Evolutionary conservation across 2,329 filamentous ascomycete genomes (phyloP).

Genomic region (Colletotrichum lupini): DNA sequence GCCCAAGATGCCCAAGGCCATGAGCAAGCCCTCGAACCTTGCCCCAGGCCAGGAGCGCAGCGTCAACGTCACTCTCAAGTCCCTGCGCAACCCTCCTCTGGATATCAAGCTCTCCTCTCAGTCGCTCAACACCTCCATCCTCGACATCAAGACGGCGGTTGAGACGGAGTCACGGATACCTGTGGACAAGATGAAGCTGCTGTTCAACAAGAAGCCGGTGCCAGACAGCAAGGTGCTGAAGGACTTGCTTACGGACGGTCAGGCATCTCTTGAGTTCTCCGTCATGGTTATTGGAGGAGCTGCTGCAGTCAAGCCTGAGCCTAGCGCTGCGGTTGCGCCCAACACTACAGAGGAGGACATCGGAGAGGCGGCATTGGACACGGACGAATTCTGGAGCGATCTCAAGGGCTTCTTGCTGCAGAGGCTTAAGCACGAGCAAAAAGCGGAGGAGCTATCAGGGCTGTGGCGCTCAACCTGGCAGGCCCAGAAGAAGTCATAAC

Average conservation of each 20-base stretch:
- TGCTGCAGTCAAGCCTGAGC: slow-evolving; percentile 55
- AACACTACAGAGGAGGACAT: slow-evolving; percentile 16
- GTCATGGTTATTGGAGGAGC: slow-evolving; percentile 88
- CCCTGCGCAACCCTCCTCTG: slow-evolving; percentile 79
- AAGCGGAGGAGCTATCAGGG: slow-evolving; percentile 71
- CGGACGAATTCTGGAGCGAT: slow-evolving; percentile 87
- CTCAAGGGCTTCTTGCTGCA: slow-evolving; percentile 83
- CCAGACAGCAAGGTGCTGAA: slow-evolving; percentile 80
- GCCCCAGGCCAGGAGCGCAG: slow-evolving; percentile 65
- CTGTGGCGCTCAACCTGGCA: slow-evolving; percentile 81
- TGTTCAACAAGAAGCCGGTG: slow-evolving; percentile 89
- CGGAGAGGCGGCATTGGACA: slow-evolving; percentile 68
- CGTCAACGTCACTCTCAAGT: slow-evolving; percentile 74
- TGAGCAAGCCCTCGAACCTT: slow-evolving; percentile 60
- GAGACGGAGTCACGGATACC: slow-evolving; percentile 71
- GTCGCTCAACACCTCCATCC: slow-evolving; percentile 76
- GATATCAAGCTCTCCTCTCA: slow-evolving; percentile 74
- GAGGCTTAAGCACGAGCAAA: slow-evolving; percentile 76
- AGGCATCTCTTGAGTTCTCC: slow-evolving; percentile 75
- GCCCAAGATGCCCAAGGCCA: slow-evolving; percentile 71
- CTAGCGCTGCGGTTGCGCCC: slow-evolving; percentile 47
- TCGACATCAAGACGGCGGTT: slow-evolving; percentile 81
- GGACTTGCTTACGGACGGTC: slow-evolving; percentile 73
- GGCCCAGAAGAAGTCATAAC: slow-evolving; percentile 49
- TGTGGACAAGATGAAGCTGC: slow-evolving; percentile 84